Base-by-base conservation (phyloP, 2,329 filamentous ascomycete species). In the Aspergillus sp. region DNA sequence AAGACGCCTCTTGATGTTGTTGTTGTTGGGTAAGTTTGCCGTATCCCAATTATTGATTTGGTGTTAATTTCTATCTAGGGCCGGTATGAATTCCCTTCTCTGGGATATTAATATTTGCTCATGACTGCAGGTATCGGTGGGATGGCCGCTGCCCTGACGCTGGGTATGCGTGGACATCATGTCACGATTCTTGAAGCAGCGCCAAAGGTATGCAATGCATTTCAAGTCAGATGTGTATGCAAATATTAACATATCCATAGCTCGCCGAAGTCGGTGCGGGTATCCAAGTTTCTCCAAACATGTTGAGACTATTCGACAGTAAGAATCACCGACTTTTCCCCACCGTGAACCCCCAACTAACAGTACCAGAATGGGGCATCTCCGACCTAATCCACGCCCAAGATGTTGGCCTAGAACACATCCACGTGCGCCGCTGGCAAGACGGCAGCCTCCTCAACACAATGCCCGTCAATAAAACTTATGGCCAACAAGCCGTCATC, bases 261-360 rank as follows among this genome's bases (percentile, higher is more conserved):
- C 54, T 68, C 39, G 56, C 58, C 55, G 65, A 68, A 52, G 86
- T 91, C 6, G 88, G 88, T 41, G 88, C 88, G 1, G 88, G 88
- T 3, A 90, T 93, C 51, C 88, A 93, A 64, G 77, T 90, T 43
- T 86, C 88, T 0, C 87, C 87, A 0, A 93, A 93, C 55, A 86
- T 90, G 77, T 79, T 84, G 3, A 78, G 84, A 5, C 83, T 91
- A 6, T 78, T 93, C 7, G 83, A 88, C 60, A 75, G 79, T 68
- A 49, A 59, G 63, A 59, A 25, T 35, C 35, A 1, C 1, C 32
- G 27, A 20, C 27, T 4, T 2, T 12, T 15, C 2, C 20, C 42
- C 33, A 9, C 42, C 22, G 23, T 49, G 46, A 46, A 15, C 5
- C 6, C 23, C 15, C 13, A 7, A 13, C 4, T 19, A 42, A 37